Evolutionary conservation across 192 early-diverging fungal species (phyloP), one percentile per base, ranked within the genome.

Genomic region (Helicostylum pulchrum): DNA sequence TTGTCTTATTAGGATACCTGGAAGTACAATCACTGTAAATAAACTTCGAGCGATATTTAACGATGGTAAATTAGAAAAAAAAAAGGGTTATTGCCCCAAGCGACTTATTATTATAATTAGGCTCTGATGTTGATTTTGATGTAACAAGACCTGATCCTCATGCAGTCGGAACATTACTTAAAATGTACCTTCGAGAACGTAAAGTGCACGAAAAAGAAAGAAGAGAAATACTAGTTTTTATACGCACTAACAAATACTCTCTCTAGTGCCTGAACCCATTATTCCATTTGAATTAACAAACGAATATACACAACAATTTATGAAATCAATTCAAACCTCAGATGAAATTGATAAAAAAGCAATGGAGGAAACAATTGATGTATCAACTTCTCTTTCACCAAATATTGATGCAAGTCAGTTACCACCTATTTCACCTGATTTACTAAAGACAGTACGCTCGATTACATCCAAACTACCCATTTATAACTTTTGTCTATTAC

Each of bases 111-210:
- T 31, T 20, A 4, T 42, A 44, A 23, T 21, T 55, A 76, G 74
- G 64, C 2, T 51, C 67, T 53, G 83, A 85, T 56, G 47, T 74
- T 50, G 77, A 85, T 58, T 72, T 85, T 36, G 52, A 70, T 42
- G 43, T 59, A 10, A 72, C 72, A 44, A 65, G 68, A 0, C 70
- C 65, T 17, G 85, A 87, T 52, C 83, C 85, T 10, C 80, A 87
- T 52, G 81, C 78, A 10, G 83, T 85, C 39, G 83, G 80, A 31
- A 75, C 83, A 21, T 66, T 87, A 21, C 68, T 87, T 12, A 87
- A 85, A 54, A 72, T 81, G 60, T 87, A 85, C 61, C 55, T 87
- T 17, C 67, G 85, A 63, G 83, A 87, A 68, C 71, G 84, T 85
- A 80, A 68, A 78, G 69, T 26, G 11, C 8, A 54, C 42, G 21